Conservation (phyloP, 2,329 filamentous ascomycete genomes). For the Apiospora aurea region DNA sequence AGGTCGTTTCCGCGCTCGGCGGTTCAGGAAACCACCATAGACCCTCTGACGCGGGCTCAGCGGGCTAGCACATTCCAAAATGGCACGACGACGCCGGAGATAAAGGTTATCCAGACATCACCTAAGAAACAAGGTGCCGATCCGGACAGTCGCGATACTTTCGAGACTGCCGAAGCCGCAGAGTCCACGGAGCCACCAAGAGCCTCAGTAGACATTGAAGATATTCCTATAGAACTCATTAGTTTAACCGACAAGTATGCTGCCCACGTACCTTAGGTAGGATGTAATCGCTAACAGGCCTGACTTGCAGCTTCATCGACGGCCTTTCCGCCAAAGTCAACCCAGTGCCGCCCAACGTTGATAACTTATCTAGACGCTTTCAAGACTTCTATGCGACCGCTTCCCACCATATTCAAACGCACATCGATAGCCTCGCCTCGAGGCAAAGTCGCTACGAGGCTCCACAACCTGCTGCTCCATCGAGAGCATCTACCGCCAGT, state of each 20-base stretch:
- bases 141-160: slow-evolving; percentile 39
- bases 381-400: slow-evolving; percentile 92
- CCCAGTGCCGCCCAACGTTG: slow-evolving; percentile 81
- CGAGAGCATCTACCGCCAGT: slow-evolving; percentile 63
- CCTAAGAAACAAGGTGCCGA: slow-evolving; percentile 29
- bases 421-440: slow-evolving; percentile 81
- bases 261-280: slow-evolving; percentile 6
- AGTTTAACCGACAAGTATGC: slow-evolving; percentile 85
- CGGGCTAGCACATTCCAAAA: slow-evolving; percentile 57
- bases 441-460: slow-evolving; percentile 74
- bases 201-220: slow-evolving; percentile 77
- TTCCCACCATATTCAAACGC: slow-evolving; percentile 82
- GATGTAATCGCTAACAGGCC: slow-evolving; percentile 32
- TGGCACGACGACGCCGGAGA: slow-evolving; percentile 41
- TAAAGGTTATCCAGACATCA: slow-evolving; percentile 33
- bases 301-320: slow-evolving; percentile 79
- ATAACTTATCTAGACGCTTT: slow-evolving; percentile 83
- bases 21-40: slow-evolving; percentile 37
- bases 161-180: slow-evolving; percentile 58
- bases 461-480: slow-evolving; percentile 60
- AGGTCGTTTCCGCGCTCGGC: slow-evolving; percentile 38
- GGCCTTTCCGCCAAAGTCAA: slow-evolving; percentile 88
- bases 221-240: slow-evolving; percentile 92
- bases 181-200: slow-evolving; percentile 55
- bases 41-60: slow-evolving; percentile 46